These are phyloP conservation scores for Russula emetica DNA, from an alignment of 768 basidiomycete genomes.

Conservation along the genomic window DNA sequence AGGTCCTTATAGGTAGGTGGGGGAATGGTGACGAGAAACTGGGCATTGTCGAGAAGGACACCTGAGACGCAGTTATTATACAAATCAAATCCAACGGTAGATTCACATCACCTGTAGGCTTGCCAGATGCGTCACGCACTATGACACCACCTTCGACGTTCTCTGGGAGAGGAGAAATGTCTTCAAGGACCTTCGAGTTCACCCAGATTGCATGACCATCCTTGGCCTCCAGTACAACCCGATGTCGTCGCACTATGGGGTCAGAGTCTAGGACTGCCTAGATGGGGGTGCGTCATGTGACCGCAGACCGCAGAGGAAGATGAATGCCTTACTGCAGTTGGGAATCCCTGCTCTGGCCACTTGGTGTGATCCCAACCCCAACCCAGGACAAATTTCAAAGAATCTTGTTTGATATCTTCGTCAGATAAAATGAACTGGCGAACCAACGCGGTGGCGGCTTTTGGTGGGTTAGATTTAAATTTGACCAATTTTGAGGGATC, in stretches of 20 bases:
- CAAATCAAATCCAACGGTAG: slow-evolving; percentile 9
- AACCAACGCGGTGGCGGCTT: slow-evolving; percentile 62
- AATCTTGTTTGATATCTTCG: slow-evolving; percentile 53
- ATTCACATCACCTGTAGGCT: slow-evolving; percentile 58
- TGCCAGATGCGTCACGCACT: slow-evolving; percentile 57
- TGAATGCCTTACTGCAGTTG: slow-evolving; percentile 54
- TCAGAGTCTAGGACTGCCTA: slow-evolving; percentile 73
- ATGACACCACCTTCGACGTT: slow-evolving; percentile 78
- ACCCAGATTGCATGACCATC: slow-evolving; percentile 91
- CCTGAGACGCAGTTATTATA: slow-evolving; percentile 40
- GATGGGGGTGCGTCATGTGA: background rate
- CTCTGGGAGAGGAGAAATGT: slow-evolving; percentile 59
- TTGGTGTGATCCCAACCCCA: slow-evolving; percentile 91
- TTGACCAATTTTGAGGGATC: background rate
- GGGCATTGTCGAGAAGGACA: slow-evolving; percentile 82
- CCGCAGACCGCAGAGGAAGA: background rate
- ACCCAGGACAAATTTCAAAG: slow-evolving; percentile 62
- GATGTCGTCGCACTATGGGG: slow-evolving; percentile 59
- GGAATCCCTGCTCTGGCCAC: slow-evolving; percentile 59
- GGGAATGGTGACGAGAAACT: slow-evolving; percentile 63
- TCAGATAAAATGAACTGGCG: slow-evolving; percentile 55
- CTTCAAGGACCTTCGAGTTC: slow-evolving; percentile 54
- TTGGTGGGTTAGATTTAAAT: slow-evolving; percentile 14
- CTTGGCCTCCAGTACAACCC: slow-evolving; percentile 75
- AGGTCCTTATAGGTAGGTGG: slow-evolving; percentile 61